Conservation (phyloP, 495 filamentous ascomycete species). For the Trichoderma asperelloides region DNA sequence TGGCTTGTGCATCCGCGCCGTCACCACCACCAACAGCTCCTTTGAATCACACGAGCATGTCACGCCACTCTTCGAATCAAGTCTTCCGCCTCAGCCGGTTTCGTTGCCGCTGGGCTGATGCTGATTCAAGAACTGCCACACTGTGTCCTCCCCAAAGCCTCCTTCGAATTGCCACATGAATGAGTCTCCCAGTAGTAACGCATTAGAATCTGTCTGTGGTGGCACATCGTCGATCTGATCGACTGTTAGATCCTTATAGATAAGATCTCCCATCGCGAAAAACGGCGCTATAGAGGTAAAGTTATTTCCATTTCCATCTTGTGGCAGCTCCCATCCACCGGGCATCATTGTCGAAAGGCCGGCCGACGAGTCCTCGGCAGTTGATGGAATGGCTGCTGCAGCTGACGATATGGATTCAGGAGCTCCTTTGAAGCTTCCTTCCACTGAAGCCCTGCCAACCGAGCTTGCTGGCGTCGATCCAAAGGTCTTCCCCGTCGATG, state of each 20-base stretch:
- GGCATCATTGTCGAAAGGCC: constrained; percentile 8
- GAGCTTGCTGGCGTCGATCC: not conserved
- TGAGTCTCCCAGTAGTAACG: constrained; percentile 15
- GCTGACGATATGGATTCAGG: not conserved
- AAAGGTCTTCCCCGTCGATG: not conserved
- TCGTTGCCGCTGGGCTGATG: constrained; percentile 17
- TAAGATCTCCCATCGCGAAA: constrained; percentile 43
- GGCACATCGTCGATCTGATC: constrained; percentile 13
- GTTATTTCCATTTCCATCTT: constrained; percentile 33
- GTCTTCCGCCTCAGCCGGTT: not conserved
- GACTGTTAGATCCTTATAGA: constrained; percentile 40
- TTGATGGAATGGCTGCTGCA: not conserved
- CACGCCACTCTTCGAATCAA: not conserved
- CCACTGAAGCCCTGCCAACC: not conserved
- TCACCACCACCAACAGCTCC: not conserved
- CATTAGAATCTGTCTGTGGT: constrained; percentile 8
- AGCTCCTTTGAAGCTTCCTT: not conserved
- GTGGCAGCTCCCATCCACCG: constrained; percentile 26
- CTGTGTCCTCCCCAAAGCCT: constrained; percentile 42
- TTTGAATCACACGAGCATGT: not conserved
- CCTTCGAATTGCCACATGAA: constrained; percentile 32
- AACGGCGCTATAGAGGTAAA: constrained; percentile 43
- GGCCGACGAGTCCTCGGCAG: not conserved
- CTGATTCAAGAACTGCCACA: constrained; percentile 46
- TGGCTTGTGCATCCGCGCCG: not conserved